Evolutionary conservation across 2,329 filamentous ascomycete species (phyloP).

Genomic region (Anthostomella pinea): DNA sequence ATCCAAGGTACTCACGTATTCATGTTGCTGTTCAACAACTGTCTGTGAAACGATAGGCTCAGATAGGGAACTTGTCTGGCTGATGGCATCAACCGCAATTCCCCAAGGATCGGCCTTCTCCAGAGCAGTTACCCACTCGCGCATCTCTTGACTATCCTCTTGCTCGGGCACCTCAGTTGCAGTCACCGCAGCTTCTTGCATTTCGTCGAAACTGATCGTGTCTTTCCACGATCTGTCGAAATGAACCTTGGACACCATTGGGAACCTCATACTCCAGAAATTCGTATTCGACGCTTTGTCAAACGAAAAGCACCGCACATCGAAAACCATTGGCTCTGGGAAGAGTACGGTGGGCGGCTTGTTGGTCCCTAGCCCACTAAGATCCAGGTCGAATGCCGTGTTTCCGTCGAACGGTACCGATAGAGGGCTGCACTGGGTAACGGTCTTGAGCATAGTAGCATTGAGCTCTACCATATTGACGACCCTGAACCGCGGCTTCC

Average conservation of each 20-base stretch:
- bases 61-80: slow-evolving; percentile 42
- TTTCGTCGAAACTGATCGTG: slow-evolving; percentile 63
- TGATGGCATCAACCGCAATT: slow-evolving; percentile 40
- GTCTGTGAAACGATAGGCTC: slow-evolving; percentile 19
- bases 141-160: slow-evolving; percentile 59
- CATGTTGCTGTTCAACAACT: not conserved
- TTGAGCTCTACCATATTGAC: slow-evolving; percentile 62
- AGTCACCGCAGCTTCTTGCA: slow-evolving; percentile 63
- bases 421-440: slow-evolving; percentile 47
- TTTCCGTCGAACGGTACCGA: slow-evolving; percentile 39
- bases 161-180: slow-evolving; percentile 48
- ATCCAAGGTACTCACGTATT: not conserved
- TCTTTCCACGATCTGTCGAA: slow-evolving; percentile 70
- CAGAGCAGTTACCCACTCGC: slow-evolving; percentile 60
- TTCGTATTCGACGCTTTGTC: slow-evolving; percentile 66
- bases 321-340: slow-evolving; percentile 69
- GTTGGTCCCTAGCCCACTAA: slow-evolving; percentile 43
- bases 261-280: slow-evolving; percentile 76
- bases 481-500: slow-evolving; percentile 61
- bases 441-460: slow-evolving; percentile 46
- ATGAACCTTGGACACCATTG: slow-evolving; percentile 73
- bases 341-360: slow-evolving; percentile 56
- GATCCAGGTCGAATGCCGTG: slow-evolving; percentile 42
- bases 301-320: slow-evolving; percentile 77
- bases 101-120: slow-evolving; percentile 51